These are phyloP conservation scores for Neurospora sp. DNA, from an alignment of 2,329 filamentous ascomycete genomes.

Conservation along the genomic window DNA sequence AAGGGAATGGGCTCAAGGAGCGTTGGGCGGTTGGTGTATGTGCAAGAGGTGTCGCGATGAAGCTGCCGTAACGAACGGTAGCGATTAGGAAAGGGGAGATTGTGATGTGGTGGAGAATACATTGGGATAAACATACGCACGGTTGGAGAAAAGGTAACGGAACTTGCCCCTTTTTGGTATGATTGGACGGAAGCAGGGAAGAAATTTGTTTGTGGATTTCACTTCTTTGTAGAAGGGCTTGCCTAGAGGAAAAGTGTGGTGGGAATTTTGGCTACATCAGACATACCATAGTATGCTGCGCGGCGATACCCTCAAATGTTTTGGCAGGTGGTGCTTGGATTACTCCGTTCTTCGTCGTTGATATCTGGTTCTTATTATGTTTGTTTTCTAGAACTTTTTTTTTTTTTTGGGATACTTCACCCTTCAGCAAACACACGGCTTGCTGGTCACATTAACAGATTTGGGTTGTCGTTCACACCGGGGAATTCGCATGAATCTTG, in stretches of 20 bases:
- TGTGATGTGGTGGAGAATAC: neutral
- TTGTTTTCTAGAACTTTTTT: neutral
- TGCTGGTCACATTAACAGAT: neutral
- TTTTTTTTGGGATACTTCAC: neutral
- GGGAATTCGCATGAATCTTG: neutral
- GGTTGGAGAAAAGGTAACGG: neutral
- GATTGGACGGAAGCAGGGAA: neutral
- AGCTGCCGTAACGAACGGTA: slow-evolving; percentile 22
- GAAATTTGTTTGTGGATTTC: neutral
- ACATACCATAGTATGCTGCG: neutral
- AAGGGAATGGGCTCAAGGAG: slow-evolving; percentile 80
- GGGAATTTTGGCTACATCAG: neutral
- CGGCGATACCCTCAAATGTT: neutral
- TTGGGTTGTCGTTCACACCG: neutral
- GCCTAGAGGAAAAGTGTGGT: neutral
- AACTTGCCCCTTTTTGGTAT: neutral
- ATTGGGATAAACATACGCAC: neutral
- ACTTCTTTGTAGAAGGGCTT: neutral
- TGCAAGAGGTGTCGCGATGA: slow-evolving; percentile 76
- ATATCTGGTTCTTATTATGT: neutral
- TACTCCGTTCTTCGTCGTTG: neutral
- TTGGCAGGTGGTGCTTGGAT: neutral
- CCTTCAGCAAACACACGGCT: neutral
- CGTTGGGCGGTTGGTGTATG: slow-evolving; percentile 80
- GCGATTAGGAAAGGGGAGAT: neutral